Evolutionary conservation across 371 early-diverging fungal genomes (phyloP), one percentile per base, ranked within the genome.

Genomic region (Mortierella sp.): DNA sequence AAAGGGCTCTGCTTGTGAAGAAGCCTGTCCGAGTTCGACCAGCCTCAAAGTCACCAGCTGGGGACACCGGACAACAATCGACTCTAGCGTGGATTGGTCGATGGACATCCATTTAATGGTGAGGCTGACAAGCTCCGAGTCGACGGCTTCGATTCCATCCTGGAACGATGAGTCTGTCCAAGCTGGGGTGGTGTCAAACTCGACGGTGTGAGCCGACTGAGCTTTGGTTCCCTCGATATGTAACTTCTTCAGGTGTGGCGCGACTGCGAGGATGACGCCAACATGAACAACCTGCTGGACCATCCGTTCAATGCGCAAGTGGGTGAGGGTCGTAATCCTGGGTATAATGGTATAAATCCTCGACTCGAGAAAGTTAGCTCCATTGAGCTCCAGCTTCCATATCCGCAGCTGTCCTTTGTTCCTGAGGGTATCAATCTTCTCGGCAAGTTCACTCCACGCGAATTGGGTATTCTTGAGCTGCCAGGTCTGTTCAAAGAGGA

Each of bases 261-360:
- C 48, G 14, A 70, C 35, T 3, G 41, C 68, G 7, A 78, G 21
- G 38, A 78, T 51, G 48, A 41, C 54, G 3, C 74, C 79, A 3
- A 78, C 43, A 32, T 72, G 74, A 24, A 78, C 29, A 2, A 24
- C 24, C n/a, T 18, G 27, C 24, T n/a, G 32, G 24, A 55, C 56
- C 29, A 56, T 4, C 48, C n/a, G 55, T 35, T 74, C 58, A 12
- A 79, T 74, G n/a, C 65, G 75, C 3, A 79, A 16, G n/a, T 54
- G 38, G 6, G 75, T 75, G 27, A 79, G 70, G 12, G 71, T 70
- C 2, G 41, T 44, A 58, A 79, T 35, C 29, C 44, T 74, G 16
- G 79, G 75, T 24, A 79, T 58, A 2, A 79, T 54, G 8, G 46
- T 16, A 27, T 70, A 70, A 14, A 79, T 56, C 29, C 44, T 74